phyloP scores from a whole-genome alignment of 2,329 filamentous ascomycete genomes.

The Phoma sp. region DNA sequence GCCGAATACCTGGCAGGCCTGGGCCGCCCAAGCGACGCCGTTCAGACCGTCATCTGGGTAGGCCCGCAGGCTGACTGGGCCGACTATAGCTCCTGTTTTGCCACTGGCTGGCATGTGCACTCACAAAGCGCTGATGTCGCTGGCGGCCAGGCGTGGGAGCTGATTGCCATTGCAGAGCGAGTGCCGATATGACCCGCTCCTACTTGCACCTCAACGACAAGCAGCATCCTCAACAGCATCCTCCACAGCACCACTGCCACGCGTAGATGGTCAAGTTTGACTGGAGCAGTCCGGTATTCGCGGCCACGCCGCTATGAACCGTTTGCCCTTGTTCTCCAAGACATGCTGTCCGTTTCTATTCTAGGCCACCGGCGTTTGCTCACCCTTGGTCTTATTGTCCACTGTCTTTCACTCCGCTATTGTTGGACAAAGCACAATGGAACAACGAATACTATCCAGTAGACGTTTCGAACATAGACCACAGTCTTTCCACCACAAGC shows the following conservation, averaged over 20 bases:
- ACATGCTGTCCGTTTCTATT: too few relatives aligned
- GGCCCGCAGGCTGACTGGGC: constrained; percentile 54
- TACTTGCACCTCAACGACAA: not conserved
- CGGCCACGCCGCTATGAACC: too few relatives aligned
- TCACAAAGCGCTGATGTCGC: constrained; percentile 31
- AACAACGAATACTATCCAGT: too few relatives aligned
- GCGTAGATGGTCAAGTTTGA: too few relatives aligned
- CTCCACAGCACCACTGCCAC: not conserved
- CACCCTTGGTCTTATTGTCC: too few relatives aligned
- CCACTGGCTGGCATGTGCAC: constrained; percentile 24
- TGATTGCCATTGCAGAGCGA: constrained; percentile 34
- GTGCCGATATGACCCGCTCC: not conserved
- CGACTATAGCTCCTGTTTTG: constrained; percentile 42
- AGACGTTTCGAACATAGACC: too few relatives aligned
- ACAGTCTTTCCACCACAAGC: too few relatives aligned
- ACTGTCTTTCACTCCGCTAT: too few relatives aligned
- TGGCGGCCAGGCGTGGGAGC: constrained; percentile 45
- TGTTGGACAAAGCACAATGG: too few relatives aligned
- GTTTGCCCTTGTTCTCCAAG: too few relatives aligned
- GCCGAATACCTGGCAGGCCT: constrained; percentile 53
- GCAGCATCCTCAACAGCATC: not conserved
- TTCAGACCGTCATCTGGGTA: constrained; percentile 53
- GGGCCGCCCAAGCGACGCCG: constrained; percentile 30
- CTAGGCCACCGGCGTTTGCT: too few relatives aligned
- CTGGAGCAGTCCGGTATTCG: too few relatives aligned